Evolutionary conservation across 139 green algal species (phyloP).

Genomic region (Coccomyxa sp.): DNA sequence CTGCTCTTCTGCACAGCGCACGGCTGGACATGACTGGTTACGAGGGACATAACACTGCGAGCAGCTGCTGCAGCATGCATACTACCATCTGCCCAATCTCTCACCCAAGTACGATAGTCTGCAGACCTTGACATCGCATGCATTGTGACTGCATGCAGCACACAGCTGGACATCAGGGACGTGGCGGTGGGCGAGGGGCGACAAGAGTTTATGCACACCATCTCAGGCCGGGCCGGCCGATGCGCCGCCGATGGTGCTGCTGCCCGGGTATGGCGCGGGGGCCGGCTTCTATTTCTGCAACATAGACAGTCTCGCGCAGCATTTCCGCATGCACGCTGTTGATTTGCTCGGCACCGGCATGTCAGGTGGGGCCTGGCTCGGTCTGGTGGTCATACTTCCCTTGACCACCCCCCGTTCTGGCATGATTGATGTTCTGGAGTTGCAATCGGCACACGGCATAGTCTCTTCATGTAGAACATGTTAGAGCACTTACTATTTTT

Average conservation of each 20-base stretch:
- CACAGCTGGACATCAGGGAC: slow-evolving; percentile 24
- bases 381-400: too few species aligned
- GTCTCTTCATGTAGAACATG: too few species aligned
- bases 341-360: slow-evolving; percentile 84
- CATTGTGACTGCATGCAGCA: slow-evolving; percentile 10
- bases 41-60: too few species aligned
- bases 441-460: too few species aligned
- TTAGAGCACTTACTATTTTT: too few species aligned
- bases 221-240: slow-evolving; percentile 23
- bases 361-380: slow-evolving; percentile 29
- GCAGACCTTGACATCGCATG: not conserved
- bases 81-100: not conserved
- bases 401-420: too few species aligned
- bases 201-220: slow-evolving; percentile 67
- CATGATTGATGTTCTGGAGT: too few species aligned
- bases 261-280: slow-evolving; percentile 73
- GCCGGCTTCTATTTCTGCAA: slow-evolving; percentile 61
- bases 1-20: too few species aligned
- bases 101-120: not conserved
- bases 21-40: too few species aligned
- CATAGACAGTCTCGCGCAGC: slow-evolving; percentile 39
- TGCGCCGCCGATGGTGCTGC: slow-evolving; percentile 50
- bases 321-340: slow-evolving; percentile 57
- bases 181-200: slow-evolving; percentile 35
- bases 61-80: not conserved